Base-by-base conservation (phyloP, 257 asterid species). In the Misopates orontium region DNA sequence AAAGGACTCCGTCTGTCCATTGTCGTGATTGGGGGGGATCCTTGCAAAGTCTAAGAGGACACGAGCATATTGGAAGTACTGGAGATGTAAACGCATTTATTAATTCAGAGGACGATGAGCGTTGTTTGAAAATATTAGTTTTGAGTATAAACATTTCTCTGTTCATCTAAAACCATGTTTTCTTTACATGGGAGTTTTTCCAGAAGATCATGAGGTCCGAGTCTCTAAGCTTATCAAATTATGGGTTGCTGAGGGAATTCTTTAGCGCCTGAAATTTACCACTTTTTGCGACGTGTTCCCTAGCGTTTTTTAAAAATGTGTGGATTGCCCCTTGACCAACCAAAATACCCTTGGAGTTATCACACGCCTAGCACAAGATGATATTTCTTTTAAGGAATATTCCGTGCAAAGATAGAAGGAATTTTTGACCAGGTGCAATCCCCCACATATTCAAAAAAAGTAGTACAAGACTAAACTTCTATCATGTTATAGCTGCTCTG, bases 211-310 rank as follows among this genome's bases (percentile, higher is more conserved):
- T 50, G 25, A 50, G 10, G 24, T 63, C 31, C 47, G 1, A 15
- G 58, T 48, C 12, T 9, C 15, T 5, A 17, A 48, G 9, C 15
- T 63, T 14, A 47, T 63, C 24, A 41, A 19, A 39, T 48, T 63
- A 10, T 48, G 68, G 68, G 57, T 11, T 24, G 45, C 58, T 3
- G 68, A 63, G 57, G 58, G 68, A 22, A 25, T 47, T 49, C 25
- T 63, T n/a, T n/a, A n/a, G n/a, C n/a, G n/a, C n/a, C n/a, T n/a
- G n/a, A n/a, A n/a, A n/a, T n/a, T n/a, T n/a, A n/a, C n/a, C n/a
- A n/a, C n/a, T n/a, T n/a, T n/a, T n/a, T n/a, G n/a, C n/a, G n/a
- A n/a, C n/a, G n/a, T n/a, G n/a, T n/a, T n/a, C n/a, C n/a, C n/a
- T n/a, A n/a, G n/a, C n/a, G n/a, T n/a, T n/a, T n/a, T n/a, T n/a